Base-by-base conservation (phyloP, 108 stramenopile species). In the Pseudonitzschia multistriata region DNA sequence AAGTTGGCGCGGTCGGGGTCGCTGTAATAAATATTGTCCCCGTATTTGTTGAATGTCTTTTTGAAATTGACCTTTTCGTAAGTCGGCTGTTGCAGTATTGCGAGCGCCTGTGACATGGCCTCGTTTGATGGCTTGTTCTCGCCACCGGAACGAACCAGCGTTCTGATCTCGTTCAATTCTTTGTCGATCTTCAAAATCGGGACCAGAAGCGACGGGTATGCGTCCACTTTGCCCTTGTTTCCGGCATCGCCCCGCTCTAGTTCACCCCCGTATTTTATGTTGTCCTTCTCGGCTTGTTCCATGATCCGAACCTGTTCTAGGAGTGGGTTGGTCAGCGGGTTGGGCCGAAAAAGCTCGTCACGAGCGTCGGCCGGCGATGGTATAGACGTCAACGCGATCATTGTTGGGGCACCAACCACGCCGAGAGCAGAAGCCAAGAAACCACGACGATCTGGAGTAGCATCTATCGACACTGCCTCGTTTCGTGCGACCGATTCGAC, bases 21-120 rank as follows among this genome's bases (percentile, higher is more conserved):
- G 11, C 69, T 57, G 68, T 91, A 94, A 62, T 91, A 94, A 48
- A 94, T 94, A 66, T 94, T 94, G 67, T 94, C 93, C 3, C 85
- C 87, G 71, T 82, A 94, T 4, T 81, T 75, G 73, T 94, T 94
- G 75, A 94, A 94, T 5, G 83, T 79, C 59, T 87, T 90, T 66
- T 92, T 92, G 70, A 92, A 89, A 17, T 45, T 61, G 42, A 79
- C 73, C 71, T 86, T 87, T 34, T 87, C 84, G 62, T 85, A 92
- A 36, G 79, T 71, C 37, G 72, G 63, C 49, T 83, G 47, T 19
- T 76, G 67, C 24, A 92, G 52, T 33, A 92, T 85, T 0, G 66
- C 19, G 36, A 78, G 50, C 1, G 79, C 83, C 40, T 79, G 28
- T 4, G 55, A 11, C 69, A 81, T 80, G 21, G 67, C 61, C 0